Conservation (phyloP, 768 basidiomycete genomes). For the Postia placenta region DNA sequence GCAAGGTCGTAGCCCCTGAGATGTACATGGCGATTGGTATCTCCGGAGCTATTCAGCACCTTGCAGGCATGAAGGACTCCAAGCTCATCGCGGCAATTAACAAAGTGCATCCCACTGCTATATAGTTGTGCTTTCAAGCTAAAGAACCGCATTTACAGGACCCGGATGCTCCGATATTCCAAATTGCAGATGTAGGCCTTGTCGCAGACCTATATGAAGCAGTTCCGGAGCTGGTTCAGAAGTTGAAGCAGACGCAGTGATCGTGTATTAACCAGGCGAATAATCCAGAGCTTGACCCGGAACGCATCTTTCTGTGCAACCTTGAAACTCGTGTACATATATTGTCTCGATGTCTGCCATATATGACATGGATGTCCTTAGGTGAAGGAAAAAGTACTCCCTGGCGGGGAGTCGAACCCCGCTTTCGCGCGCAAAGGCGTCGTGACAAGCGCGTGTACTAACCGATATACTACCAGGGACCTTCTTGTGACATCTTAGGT, state of each 20-base stretch:
- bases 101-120: conserved; percentile 63
- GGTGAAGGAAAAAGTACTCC: conserved; percentile 11
- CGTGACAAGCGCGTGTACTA: conserved; percentile 4
- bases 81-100: conserved; percentile 98
- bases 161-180: conserved; percentile 97
- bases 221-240: conserved; percentile 86
- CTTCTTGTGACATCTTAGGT: too few relatives aligned
- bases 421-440: conserved; percentile 22
- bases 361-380: too few relatives aligned
- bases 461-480: conserved; percentile 6
- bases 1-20: conserved; percentile 96
- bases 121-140: too few relatives aligned
- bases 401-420: conserved; percentile 30
- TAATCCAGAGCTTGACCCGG: too few relatives aligned
- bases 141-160: conserved; percentile 48
- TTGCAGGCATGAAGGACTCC: conserved; percentile 99
- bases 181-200: conserved; percentile 92
- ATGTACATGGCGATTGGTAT: conserved; percentile 96
- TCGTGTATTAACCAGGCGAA: too few relatives aligned
- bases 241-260: conserved; percentile 47
- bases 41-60: conserved; percentile 97
- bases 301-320: too few relatives aligned
- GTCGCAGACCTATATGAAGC: conserved; percentile 91
- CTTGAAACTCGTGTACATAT: too few relatives aligned
- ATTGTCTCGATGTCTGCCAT: too few relatives aligned